These are phyloP conservation scores for Asparagopsis taxiformis DNA, from an alignment of 31 red algal genomes.

Conservation along the genomic window DNA sequence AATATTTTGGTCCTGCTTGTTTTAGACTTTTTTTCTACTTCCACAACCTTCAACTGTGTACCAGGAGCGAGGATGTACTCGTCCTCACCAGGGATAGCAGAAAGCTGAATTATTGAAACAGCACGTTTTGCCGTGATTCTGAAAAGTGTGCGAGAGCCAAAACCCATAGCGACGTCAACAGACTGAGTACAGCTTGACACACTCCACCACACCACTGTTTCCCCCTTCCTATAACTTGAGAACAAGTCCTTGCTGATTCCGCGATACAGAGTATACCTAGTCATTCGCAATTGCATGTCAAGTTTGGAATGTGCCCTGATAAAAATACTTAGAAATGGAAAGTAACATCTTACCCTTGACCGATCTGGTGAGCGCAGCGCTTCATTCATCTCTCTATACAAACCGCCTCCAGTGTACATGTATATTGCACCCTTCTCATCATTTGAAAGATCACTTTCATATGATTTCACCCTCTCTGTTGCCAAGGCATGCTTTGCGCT, in stretches of 20 bases:
- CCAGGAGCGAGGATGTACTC: constrained; percentile 28
- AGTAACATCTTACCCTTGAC: constrained; percentile 1
- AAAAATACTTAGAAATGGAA: constrained; percentile 8
- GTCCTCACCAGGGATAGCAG: not conserved
- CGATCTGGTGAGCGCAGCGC: constrained; percentile 3
- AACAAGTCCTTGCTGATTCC: constrained; percentile 1
- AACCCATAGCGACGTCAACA: not conserved
- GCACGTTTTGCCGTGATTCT: not conserved
- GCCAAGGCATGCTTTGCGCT: not conserved
- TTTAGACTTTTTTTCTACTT: not conserved
- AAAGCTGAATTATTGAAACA: not conserved
- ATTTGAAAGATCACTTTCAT: not conserved
- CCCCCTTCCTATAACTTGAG: not conserved
- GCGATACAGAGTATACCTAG: not conserved
- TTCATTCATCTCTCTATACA: constrained; percentile 9
- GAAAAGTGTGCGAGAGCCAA: constrained; percentile 7
- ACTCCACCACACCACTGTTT: constrained; percentile 17
- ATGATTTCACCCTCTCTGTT: not conserved
- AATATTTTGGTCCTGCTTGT: not conserved
- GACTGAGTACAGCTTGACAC: constrained; percentile 16
- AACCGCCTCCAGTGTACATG: constrained; percentile 1
- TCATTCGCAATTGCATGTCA: not conserved
- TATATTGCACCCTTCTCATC: constrained; percentile 6
- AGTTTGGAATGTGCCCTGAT: constrained; percentile 11
- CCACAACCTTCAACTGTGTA: constrained; percentile 5